Evolutionary conservation across 2,329 filamentous ascomycete genomes (phyloP).

Genomic region (Sporothrix pallida): DNA sequence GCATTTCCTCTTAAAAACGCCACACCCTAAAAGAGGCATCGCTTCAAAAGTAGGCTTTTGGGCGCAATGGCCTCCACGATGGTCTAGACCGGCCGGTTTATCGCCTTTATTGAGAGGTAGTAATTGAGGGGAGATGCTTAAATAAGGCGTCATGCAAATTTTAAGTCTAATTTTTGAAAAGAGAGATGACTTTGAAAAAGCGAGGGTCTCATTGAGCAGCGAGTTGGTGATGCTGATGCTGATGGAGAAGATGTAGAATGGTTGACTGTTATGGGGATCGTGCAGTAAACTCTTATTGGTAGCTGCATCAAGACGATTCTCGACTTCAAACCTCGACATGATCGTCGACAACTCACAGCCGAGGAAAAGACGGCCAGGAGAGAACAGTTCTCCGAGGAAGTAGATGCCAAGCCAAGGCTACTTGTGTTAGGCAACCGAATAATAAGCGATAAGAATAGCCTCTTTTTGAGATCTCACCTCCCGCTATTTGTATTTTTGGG

Average conservation of each 20-base stretch:
- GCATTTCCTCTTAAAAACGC: neutral
- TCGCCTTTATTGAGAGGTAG: neutral
- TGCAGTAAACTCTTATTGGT: too few species aligned
- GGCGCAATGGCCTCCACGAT: neutral
- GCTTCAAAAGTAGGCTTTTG: neutral
- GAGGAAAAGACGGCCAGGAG: neutral
- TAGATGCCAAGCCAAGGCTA: conserved; percentile 20
- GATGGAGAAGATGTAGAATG: neutral
- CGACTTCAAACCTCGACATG: neutral
- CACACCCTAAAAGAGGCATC: conserved; percentile 13
- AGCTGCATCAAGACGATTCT: too few species aligned
- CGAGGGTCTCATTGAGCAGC: too few species aligned
- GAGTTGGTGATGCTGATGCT: neutral
- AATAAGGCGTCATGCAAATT: neutral
- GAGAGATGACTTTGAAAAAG: neutral
- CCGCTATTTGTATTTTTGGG: neutral
- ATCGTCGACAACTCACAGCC: neutral
- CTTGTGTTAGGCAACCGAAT: conserved; percentile 9
- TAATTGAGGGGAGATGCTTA: neutral
- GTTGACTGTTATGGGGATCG: too few species aligned
- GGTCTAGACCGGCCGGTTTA: conserved; percentile 8
- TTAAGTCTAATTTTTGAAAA: neutral
- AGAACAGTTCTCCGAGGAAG: neutral
- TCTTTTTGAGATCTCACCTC: neutral
- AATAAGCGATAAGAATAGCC: conserved; percentile 24